A percentile compares a stretch with the other conserved stretches of the same genome.
These are phyloP conservation scores for Nemania bipapillata DNA, from an alignment of 2,329 filamentous ascomycete species.

Conservation along the genomic window DNA sequence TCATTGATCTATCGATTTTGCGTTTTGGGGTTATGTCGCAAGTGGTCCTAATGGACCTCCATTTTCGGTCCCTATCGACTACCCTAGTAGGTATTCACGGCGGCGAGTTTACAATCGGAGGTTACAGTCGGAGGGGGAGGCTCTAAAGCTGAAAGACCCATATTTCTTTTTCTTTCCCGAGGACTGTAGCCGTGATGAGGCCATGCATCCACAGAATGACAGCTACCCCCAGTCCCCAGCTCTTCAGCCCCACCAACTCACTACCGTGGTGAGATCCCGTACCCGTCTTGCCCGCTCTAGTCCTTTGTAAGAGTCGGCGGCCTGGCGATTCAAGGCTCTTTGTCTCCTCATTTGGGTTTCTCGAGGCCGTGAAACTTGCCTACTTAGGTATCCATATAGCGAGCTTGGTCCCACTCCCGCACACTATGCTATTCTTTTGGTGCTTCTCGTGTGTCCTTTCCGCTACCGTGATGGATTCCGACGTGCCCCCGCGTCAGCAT, in stretches of 20 bases:
- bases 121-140: no score
- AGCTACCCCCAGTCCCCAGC: constrained; percentile 41
- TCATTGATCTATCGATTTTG: no score
- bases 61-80: no score
- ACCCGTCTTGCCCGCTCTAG: constrained; percentile 7
- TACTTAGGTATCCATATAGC: neutral
- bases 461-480: neutral
- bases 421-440: neutral
- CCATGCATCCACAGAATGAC: constrained; percentile 16
- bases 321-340: constrained; percentile 5
- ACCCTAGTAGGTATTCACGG: no score
- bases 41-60: no score
- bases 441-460: neutral
- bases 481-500: neutral
- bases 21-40: no score
- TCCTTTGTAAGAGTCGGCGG: neutral
- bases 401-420: neutral
- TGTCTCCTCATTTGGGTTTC: neutral
- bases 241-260: constrained; percentile 43
- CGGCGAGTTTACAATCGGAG: no score
- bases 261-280: constrained; percentile 49
- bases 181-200: constrained; percentile 46
- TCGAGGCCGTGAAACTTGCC: neutral
- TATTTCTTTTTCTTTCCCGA: constrained; percentile 46
- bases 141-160: neutral